Conservation (phyloP, 176 grass and related monocot species). For the Panicum miliaceum region DNA sequence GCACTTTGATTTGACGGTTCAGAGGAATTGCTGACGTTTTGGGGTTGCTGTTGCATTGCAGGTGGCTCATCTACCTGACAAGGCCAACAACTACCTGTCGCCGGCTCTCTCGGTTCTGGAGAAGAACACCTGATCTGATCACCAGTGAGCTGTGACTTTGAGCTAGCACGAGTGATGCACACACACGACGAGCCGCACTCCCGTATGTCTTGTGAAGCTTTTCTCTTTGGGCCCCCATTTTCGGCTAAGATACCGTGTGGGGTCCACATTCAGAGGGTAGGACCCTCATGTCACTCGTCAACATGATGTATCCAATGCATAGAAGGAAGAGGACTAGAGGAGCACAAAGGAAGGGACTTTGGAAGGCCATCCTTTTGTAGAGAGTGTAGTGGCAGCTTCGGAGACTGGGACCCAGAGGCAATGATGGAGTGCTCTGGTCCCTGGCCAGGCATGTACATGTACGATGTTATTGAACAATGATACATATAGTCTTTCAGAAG, state of each 20-base stretch:
- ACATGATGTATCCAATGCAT: no score
- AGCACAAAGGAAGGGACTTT: not conserved
- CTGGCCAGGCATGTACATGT: no score
- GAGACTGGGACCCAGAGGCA: not conserved
- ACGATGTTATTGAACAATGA: no score
- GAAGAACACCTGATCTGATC: conserved; percentile 66
- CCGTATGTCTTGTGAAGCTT: not conserved
- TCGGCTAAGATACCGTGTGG: not conserved
- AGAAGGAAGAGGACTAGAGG: no score
- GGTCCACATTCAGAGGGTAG: not conserved
- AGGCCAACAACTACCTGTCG: conserved; percentile 81
- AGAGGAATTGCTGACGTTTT: not conserved
- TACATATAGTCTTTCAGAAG: no score
- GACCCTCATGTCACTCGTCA: no score
- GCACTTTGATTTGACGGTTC: not conserved
- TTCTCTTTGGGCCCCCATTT: not conserved
- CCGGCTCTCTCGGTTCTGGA: conserved; percentile 75
- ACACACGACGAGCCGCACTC: not conserved
- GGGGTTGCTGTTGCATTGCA: conserved; percentile 17
- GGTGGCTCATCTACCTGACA: conserved; percentile 86
- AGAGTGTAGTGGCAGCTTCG: not conserved
- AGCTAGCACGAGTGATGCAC: not conserved
- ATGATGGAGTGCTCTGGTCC: no score
- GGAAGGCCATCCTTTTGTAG: not conserved
- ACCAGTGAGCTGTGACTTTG: not conserved